Conservation (phyloP, 306 rosid species). For the Quercus glauca region DNA sequence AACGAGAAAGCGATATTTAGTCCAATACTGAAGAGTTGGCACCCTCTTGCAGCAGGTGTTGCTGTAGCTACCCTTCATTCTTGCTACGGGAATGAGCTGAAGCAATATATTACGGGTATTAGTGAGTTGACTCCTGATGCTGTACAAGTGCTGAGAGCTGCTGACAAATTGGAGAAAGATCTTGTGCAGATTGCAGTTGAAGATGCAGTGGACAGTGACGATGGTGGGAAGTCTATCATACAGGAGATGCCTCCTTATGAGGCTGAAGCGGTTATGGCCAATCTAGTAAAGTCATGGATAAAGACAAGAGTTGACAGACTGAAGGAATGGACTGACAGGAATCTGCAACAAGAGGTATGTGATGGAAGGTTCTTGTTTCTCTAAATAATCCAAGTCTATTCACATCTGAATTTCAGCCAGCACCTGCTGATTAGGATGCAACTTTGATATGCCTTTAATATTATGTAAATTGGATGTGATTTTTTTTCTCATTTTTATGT, state of each 20-base stretch:
- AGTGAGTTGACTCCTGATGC: conserved; percentile 80
- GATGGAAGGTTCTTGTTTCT: not conserved
- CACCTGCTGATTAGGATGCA: not conserved
- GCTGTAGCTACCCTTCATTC: conserved; percentile 86
- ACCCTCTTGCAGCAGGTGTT: conserved; percentile 83
- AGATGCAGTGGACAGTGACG: conserved; percentile 92
- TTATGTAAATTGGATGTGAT: not conserved
- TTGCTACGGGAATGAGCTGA: conserved; percentile 79
- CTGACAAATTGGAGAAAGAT: conserved; percentile 93
- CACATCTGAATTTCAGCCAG: not conserved
- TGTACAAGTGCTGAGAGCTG: conserved; percentile 72
- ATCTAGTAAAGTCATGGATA: conserved; percentile 81
- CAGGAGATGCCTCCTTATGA: conserved; percentile 97
- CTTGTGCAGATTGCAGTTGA: conserved; percentile 94
- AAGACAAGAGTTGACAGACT: conserved; percentile 76
- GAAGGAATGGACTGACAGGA: conserved; percentile 81
- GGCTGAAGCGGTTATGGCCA: conserved; percentile 70
- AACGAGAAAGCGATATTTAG: conserved; percentile 77
- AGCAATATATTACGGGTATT: conserved; percentile 54
- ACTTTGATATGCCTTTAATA: not conserved
- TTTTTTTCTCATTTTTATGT: not conserved
- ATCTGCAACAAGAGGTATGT: conserved; percentile 79
- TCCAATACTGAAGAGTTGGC: conserved; percentile 81
- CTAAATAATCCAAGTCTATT: not conserved
- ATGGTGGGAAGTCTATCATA: conserved; percentile 91